Percentiles rank a stretch among this genome's conserved stretches.
Conservation (phyloP, 495 filamentous ascomycete genomes). For the Xylaria venustula region DNA sequence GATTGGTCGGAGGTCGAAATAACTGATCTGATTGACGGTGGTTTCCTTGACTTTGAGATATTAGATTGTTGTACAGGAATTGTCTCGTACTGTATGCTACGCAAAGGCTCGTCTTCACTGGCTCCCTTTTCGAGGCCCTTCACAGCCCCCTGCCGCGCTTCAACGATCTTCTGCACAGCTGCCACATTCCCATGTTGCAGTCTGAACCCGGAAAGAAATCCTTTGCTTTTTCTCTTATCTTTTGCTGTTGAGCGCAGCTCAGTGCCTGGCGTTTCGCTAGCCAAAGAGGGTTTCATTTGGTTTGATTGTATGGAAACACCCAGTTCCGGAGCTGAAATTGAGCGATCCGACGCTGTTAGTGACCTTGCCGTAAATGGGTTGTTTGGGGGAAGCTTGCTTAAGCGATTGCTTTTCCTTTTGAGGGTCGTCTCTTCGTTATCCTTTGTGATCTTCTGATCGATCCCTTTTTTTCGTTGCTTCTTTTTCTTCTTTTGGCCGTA, state of each 20-base stretch:
- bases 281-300: conserved; percentile 6
- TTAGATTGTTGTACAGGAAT: conserved; percentile 16
- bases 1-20: conserved; percentile 31
- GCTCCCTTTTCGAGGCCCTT: background rate
- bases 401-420: conserved; percentile 38
- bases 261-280: background rate
- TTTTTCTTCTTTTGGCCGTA: conserved; percentile 50
- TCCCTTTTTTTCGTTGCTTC: conserved; percentile 44
- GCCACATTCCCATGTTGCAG: conserved; percentile 30
- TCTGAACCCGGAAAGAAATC: conserved; percentile 27
- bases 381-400: conserved; percentile 34
- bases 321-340: conserved; percentile 26
- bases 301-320: conserved; percentile 17
- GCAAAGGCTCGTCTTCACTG: background rate
- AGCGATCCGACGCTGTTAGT: conserved; percentile 19
- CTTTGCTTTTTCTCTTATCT: conserved; percentile 24
- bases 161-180: conserved; percentile 28
- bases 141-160: conserved; percentile 8
- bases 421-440: conserved; percentile 40
- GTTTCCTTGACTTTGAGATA: conserved; percentile 21
- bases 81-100: conserved; percentile 6
- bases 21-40: conserved; percentile 22
- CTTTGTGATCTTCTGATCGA: conserved; percentile 41
- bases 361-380: conserved; percentile 19
- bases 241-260: conserved; percentile 18